Percentiles rank a stretch among this genome's conserved stretches.
These are phyloP conservation scores for Cunninghamia lanceolata DNA, from an alignment of 75 land plant genomes.

Conservation along the genomic window DNA sequence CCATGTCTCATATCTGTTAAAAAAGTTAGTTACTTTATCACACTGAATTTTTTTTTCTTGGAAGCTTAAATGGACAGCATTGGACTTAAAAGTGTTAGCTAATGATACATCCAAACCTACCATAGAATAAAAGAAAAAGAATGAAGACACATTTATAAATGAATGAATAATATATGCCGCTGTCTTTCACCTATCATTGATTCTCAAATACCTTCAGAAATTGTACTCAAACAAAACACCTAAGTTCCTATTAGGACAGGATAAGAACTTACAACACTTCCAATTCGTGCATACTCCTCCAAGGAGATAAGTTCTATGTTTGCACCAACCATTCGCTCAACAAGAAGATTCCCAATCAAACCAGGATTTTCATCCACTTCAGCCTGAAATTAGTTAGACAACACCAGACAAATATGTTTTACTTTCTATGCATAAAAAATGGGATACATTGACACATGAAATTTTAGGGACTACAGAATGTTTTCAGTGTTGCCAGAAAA, in stretches of 20 bases:
- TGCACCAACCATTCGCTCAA: constrained; percentile 93
- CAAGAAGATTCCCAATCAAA: constrained; percentile 79
- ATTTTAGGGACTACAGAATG: background rate
- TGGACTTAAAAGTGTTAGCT: no score
- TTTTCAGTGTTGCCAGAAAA: background rate
- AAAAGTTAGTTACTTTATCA: background rate
- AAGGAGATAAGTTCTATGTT: constrained; percentile 86
- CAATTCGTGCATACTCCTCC: constrained; percentile 89
- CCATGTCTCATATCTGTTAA: background rate
- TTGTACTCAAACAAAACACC: background rate
- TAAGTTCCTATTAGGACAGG: background rate
- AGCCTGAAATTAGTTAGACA: constrained; percentile 45
- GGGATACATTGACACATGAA: background rate
- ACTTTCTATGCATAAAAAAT: background rate
- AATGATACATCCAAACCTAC: background rate
- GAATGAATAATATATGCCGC: background rate
- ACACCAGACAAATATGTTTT: background rate
- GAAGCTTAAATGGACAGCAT: background rate
- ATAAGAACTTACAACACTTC: constrained; percentile 68
- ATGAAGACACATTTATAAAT: background rate
- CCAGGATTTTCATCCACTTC: constrained; percentile 89
- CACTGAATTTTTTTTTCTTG: background rate
- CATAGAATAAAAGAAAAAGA: background rate
- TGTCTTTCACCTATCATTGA: background rate
- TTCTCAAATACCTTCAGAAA: background rate